Percentiles rank a stretch among this genome's conserved stretches.
phyloP scores from a whole-genome alignment of 1,139 yeast species.

The Taiozyma sp. region DNA sequence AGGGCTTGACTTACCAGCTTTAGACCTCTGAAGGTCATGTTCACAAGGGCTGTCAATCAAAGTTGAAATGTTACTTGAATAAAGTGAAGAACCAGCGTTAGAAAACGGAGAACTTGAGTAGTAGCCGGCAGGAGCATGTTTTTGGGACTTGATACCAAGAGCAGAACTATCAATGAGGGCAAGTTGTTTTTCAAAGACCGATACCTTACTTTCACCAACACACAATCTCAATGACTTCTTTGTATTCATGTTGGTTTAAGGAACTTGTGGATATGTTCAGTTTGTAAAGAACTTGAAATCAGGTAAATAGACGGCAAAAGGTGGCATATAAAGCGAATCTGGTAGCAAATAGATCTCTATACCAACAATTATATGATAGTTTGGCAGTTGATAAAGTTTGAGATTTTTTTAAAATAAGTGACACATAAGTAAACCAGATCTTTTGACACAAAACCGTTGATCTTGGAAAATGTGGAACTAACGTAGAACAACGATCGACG shows the following conservation, averaged over 20 bases:
- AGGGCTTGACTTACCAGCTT: background rate
- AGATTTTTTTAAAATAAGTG: background rate
- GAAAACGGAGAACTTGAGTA: background rate
- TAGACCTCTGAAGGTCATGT: background rate
- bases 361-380: background rate
- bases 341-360: background rate
- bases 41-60: slow-evolving; percentile 5
- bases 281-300: background rate
- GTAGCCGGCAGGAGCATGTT: background rate
- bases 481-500: background rate
- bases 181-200: slow-evolving; percentile 11
- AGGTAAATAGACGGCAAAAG: background rate
- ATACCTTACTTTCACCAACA: slow-evolving; percentile 1
- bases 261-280: background rate
- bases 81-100: slow-evolving; percentile 1
- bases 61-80: slow-evolving; percentile 8
- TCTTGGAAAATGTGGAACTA: background rate
- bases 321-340: background rate
- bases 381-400: background rate
- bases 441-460: background rate
- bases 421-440: background rate
- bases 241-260: background rate
- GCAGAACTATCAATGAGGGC: slow-evolving; percentile 9
- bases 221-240: slow-evolving; percentile 3
- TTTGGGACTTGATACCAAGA: background rate